Percentiles rank a stretch among this genome's conserved stretches.
These are phyloP conservation scores for Austroboletus olivaceoglutinosus DNA, from an alignment of 1,284 basidiomycete species.

Conservation along the genomic window DNA sequence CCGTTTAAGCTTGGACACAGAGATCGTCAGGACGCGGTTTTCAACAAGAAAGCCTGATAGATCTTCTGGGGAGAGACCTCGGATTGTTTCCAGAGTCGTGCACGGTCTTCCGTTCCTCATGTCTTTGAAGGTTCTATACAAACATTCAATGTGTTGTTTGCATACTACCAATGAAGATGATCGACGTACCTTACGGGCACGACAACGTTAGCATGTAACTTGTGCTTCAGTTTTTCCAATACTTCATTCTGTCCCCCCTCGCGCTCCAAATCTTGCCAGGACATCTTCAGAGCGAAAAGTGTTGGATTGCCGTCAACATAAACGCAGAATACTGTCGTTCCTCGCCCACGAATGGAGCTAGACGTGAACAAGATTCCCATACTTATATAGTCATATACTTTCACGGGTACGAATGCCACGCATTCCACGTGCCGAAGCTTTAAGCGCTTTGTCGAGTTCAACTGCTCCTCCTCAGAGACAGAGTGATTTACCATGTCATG, in stretches of 20 bases:
- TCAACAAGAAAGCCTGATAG: not conserved
- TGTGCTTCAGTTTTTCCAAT: not conserved
- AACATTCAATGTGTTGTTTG: not conserved
- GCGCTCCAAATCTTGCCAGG: slow-evolving; percentile 7
- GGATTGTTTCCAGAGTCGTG: slow-evolving; percentile 4
- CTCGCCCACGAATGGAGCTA: slow-evolving; percentile 9
- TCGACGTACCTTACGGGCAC: not conserved
- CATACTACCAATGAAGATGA: not conserved
- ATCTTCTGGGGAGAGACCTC: not conserved
- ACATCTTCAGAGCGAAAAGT: slow-evolving; percentile 1
- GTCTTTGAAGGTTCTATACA: not conserved
- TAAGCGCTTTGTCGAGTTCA: too few species aligned
- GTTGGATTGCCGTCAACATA: not conserved
- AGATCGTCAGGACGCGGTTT: not conserved
- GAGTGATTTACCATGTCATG: too few species aligned
- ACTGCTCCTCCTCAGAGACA: too few species aligned
- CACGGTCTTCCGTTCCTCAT: not conserved
- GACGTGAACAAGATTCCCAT: slow-evolving; percentile 8
- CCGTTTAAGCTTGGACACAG: slow-evolving; percentile 3
- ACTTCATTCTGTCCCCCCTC: not conserved
- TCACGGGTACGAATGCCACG: too few species aligned
- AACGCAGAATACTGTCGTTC: slow-evolving; percentile 7
- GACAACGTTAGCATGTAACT: not conserved
- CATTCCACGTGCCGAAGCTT: too few species aligned
- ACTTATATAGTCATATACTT: too few species aligned